Conservation (phyloP, 768 basidiomycete genomes). For the Russula virescens region DNA sequence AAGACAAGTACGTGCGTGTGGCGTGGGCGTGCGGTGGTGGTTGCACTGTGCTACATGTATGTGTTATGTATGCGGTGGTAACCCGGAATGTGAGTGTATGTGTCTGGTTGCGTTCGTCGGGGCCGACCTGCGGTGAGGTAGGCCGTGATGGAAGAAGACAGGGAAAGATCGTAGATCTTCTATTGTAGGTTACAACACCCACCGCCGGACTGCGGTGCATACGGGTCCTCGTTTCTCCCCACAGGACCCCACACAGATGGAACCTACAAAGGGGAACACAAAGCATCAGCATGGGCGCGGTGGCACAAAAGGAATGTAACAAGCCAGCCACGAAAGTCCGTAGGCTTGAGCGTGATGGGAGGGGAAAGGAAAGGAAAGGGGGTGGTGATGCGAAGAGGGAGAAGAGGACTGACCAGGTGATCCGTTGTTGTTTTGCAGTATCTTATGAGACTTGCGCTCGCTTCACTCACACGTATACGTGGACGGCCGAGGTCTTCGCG, state of each 20-base stretch:
- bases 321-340: not conserved
- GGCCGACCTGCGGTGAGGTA: not conserved
- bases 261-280: slow-evolving; percentile 44
- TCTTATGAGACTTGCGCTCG: slow-evolving; percentile 61
- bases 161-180: not conserved
- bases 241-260: slow-evolving; percentile 97
- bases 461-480: slow-evolving; percentile 67
- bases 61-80: slow-evolving; percentile 13
- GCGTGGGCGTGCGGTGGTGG: slow-evolving; percentile 10
- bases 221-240: slow-evolving; percentile 89
- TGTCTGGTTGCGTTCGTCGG: not conserved
- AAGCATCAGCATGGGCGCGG: slow-evolving; percentile 20
- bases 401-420: slow-evolving; percentile 46
- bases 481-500: slow-evolving; percentile 69
- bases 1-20: slow-evolving; percentile 5
- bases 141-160: not conserved
- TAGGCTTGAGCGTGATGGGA: not conserved
- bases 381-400: not conserved
- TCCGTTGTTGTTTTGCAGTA: slow-evolving; percentile 73
- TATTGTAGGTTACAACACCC: slow-evolving; percentile 23
- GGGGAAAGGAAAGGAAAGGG: not conserved
- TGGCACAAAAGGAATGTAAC: too few relatives aligned
- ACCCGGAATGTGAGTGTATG: slow-evolving; percentile 6
- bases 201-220: slow-evolving; percentile 48
- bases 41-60: slow-evolving; percentile 12